Percentiles rank a stretch among this genome's conserved stretches.
phyloP scores from a whole-genome alignment of 805 yeast species.

The Lipomyces lipofer region DNA sequence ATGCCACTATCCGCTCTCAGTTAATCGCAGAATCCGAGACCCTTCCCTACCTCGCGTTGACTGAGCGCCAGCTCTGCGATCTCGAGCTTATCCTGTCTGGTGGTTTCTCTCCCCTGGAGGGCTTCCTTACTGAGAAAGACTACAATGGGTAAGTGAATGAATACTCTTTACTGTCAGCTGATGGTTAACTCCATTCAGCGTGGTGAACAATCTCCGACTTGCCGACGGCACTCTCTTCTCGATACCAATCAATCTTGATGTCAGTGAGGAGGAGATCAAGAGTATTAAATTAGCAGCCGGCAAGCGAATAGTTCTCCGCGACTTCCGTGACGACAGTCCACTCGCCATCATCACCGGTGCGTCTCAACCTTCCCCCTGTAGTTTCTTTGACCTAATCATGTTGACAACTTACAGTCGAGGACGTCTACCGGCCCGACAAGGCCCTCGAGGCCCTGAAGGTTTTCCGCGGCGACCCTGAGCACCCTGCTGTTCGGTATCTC shows the following conservation, averaged over 20 bases:
- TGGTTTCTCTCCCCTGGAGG: constrained; percentile 86
- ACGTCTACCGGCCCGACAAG: constrained; percentile 82
- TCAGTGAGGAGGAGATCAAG: constrained; percentile 52
- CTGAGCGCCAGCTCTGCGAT: constrained; percentile 91
- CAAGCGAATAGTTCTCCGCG: constrained; percentile 70
- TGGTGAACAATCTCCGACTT: constrained; percentile 67
- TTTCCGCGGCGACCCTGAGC: constrained; percentile 96
- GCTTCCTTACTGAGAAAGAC: constrained; percentile 68
- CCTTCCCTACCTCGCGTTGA: constrained; percentile 51
- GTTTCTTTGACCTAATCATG: not conserved
- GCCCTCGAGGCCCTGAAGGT: constrained; percentile 76
- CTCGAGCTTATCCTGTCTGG: constrained; percentile 88
- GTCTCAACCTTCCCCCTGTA: not conserved
- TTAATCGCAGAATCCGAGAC: constrained; percentile 59
- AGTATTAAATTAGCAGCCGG: constrained; percentile 48
- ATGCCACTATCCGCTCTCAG: constrained; percentile 56
- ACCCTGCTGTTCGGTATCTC: constrained; percentile 83
- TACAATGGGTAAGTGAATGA: constrained; percentile 45
- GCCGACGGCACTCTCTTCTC: constrained; percentile 82
- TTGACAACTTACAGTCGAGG: constrained; percentile 48
- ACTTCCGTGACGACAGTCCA: constrained; percentile 75
- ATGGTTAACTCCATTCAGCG: constrained; percentile 39
- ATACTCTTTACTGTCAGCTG: not conserved
- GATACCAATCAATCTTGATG: constrained; percentile 89
- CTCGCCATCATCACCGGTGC: constrained; percentile 72